These are phyloP conservation scores for Metschnikowia dekortorum DNA, from an alignment of 805 yeast species.

Conservation along the genomic window DNA sequence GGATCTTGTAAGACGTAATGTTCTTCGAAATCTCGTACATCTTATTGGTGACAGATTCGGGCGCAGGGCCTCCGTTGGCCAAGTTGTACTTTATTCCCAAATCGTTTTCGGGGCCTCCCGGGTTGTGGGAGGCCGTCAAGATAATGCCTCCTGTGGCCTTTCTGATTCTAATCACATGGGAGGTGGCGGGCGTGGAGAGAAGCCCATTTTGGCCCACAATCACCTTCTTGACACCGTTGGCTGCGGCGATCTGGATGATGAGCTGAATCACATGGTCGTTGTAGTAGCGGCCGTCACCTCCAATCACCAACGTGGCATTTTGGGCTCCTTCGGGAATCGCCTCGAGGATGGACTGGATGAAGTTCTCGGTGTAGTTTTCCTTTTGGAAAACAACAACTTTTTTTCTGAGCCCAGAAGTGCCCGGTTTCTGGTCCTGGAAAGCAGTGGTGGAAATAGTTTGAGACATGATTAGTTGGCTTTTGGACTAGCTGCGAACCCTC, in stretches of 20 bases:
- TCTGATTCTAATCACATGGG: conserved; percentile 78
- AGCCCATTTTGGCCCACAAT: conserved; percentile 87
- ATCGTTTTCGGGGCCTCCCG: conserved; percentile 92
- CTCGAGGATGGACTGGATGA: conserved; percentile 78
- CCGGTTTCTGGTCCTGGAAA: conserved; percentile 91
- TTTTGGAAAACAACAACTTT: conserved; percentile 81
- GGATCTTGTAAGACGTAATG: conserved; percentile 57
- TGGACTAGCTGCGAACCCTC: neutral
- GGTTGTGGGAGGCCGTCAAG: conserved; percentile 94
- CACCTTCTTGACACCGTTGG: conserved; percentile 81
- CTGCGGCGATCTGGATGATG: conserved; percentile 82
- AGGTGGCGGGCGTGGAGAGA: conserved; percentile 93
- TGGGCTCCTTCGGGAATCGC: conserved; percentile 87
- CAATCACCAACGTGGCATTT: conserved; percentile 77
- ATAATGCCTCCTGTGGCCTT: conserved; percentile 91
- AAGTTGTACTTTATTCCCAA: conserved; percentile 94
- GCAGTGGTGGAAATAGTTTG: conserved; percentile 57
- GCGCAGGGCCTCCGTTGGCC: conserved; percentile 97
- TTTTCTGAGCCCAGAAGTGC: conserved; percentile 95
- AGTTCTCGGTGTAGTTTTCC: conserved; percentile 83
- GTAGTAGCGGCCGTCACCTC: conserved; percentile 96
- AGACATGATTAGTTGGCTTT: conserved; percentile 11
- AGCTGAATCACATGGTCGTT: conserved; percentile 75
- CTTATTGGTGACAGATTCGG: conserved; percentile 86
- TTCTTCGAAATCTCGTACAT: conserved; percentile 67